Percentiles rank a stretch among this genome's conserved stretches.
These are phyloP conservation scores for Candida ascalaphidarum DNA, from an alignment of 805 yeast genomes.

Conservation along the genomic window DNA sequence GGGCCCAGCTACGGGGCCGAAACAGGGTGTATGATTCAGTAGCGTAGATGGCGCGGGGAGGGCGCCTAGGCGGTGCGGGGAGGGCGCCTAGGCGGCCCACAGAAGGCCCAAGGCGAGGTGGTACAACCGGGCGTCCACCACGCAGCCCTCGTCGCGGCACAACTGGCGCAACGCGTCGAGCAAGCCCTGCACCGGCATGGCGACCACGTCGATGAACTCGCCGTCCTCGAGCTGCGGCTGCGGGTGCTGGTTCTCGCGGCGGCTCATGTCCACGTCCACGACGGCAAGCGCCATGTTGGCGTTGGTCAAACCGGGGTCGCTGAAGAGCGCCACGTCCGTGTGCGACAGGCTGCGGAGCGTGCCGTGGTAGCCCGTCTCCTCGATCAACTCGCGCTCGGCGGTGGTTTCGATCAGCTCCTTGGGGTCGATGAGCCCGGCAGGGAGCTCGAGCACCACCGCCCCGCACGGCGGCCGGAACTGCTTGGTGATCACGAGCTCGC, in stretches of 20 bases:
- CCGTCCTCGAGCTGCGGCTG: conserved; percentile 74
- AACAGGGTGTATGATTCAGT: too few species aligned
- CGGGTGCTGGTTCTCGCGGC: conserved; percentile 62
- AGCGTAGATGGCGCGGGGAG: too few species aligned
- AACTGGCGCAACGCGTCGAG: conserved; percentile 46
- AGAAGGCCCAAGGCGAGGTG: conserved; percentile 77
- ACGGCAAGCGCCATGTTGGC: conserved; percentile 78
- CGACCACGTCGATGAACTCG: conserved; percentile 87
- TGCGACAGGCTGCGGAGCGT: conserved; percentile 18
- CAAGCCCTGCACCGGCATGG: conserved; percentile 54
- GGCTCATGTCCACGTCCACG: conserved; percentile 64
- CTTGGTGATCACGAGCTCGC: conserved; percentile 56
- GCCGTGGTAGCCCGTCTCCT: conserved; percentile 91
- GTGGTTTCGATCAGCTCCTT: conserved; percentile 69
- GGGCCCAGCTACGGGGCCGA: too few species aligned
- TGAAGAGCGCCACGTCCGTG: conserved; percentile 34
- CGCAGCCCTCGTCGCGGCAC: conserved; percentile 53
- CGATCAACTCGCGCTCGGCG: conserved; percentile 80
- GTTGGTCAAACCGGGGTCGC: conserved; percentile 83
- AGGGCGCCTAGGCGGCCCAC: too few species aligned
- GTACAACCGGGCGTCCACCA: conserved; percentile 80
- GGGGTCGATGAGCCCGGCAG: conserved; percentile 91
- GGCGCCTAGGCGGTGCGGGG: too few species aligned
- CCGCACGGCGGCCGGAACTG: conserved; percentile 92
- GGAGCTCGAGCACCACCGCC: conserved; percentile 85